Conservation (phyloP, 352 stramenopile genomes). For the Globisporangium recalcitrans region DNA sequence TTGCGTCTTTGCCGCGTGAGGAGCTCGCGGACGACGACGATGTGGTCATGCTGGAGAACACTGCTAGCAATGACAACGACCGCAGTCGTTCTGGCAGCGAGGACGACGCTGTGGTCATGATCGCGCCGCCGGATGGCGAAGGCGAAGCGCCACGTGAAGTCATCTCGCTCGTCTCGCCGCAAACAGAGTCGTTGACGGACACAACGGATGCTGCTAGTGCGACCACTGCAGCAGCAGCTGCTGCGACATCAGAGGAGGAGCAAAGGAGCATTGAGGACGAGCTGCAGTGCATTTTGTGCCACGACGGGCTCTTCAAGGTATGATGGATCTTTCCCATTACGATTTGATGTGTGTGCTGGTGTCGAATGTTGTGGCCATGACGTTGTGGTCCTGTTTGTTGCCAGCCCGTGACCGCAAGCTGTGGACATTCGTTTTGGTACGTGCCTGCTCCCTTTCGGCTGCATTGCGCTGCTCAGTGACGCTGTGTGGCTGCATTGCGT, state of each 20-base stretch:
- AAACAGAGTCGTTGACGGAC: neutral
- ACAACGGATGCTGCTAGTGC: neutral
- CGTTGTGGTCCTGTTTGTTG: neutral
- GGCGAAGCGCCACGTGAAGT: neutral
- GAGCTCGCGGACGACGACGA: neutral
- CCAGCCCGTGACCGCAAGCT: slow-evolving; percentile 37
- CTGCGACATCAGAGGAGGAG: neutral
- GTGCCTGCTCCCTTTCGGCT: neutral
- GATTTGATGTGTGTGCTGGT: too few relatives aligned
- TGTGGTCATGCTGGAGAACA: neutral
- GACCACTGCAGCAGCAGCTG: neutral
- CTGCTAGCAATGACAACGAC: neutral
- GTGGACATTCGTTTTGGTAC: slow-evolving; percentile 55
- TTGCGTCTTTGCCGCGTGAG: neutral
- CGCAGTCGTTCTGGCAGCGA: neutral
- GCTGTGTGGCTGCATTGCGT: neutral
- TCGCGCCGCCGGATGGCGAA: neutral
- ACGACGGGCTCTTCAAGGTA: slow-evolving; percentile 52
- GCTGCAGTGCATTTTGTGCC: slow-evolving; percentile 53
- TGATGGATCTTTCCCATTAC: too few relatives aligned
- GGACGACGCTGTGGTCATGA: neutral
- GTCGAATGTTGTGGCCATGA: too few relatives aligned
- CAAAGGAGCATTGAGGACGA: slow-evolving; percentile 19
- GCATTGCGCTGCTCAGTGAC: too few relatives aligned
- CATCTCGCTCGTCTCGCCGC: neutral